Evolutionary conservation across 169 alveolate genomes (phyloP), one percentile per base, ranked within the genome.

Genomic region (Eimeria necatrix): DNA sequence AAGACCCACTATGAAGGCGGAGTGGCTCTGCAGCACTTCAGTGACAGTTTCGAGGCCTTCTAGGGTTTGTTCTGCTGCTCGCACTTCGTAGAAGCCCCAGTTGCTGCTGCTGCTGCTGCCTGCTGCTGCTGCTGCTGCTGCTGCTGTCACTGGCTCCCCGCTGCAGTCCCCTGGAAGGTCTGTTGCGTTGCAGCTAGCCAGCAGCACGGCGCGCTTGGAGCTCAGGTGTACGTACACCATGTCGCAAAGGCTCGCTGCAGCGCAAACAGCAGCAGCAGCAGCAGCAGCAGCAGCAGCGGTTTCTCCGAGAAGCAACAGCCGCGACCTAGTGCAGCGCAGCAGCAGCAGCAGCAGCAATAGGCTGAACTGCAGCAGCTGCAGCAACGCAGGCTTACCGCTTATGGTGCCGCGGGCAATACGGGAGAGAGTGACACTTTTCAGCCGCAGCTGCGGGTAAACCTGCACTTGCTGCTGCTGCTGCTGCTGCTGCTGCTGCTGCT

Each of bases 11-110:
- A 80, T 80, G 20, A 51, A 80, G 16, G 18, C 61, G 48, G 71
- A 48, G 89, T 80, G 89, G 14, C 32, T 80, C 70, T 80, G 89
- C 89, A 80, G 89, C 89, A 80, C 89, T n/a, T 80, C 89, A 16
- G 71, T 51, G 16, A 51, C 46, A 4, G 71, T 52, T 68, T 80
- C 89, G 12, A 80, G 46, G 5, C 89, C 89, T 16, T 80, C 89
- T 20, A 9, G 22, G 16, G 52, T 20, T 51, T 9, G 26, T 48
- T 80, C 89, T 52, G 89, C 89, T 48, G 70, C 89, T 20, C 89
- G 59, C 16, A 80, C 89, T 46, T 80, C 89, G 20, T 80, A 80
- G 14, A 80, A 51, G 14, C 89, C 89, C 56, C 48, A 16, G 22
- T 22, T 51, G 49, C 70, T 80, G 89, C 71, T 80, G 89, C 70